These are phyloP conservation scores for Mycena sp. DNA, from an alignment of 1,284 basidiomycete genomes.

Conservation along the genomic window DNA sequence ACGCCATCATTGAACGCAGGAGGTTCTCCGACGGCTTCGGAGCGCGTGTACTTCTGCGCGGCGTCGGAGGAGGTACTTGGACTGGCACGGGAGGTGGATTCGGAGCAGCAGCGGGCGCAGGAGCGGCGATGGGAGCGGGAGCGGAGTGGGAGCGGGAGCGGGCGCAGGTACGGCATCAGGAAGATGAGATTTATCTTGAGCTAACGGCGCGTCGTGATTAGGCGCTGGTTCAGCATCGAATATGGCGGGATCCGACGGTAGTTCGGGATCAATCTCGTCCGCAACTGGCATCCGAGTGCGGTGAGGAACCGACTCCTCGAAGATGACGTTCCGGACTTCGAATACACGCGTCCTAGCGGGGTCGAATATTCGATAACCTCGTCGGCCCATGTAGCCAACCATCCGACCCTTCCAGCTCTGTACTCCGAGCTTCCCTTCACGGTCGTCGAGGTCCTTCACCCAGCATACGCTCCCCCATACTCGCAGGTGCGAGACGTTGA, in stretches of 20 bases:
- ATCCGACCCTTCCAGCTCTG: slow-evolving; percentile 25
- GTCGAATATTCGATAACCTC: slow-evolving; percentile 23
- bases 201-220: neutral
- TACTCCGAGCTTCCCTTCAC: slow-evolving; percentile 21
- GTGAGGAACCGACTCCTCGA: slow-evolving; percentile 12
- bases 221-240: neutral
- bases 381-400: slow-evolving; percentile 26
- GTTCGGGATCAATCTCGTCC: too few species aligned
- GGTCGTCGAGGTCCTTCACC: slow-evolving; percentile 24
- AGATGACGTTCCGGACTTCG: slow-evolving; percentile 18
- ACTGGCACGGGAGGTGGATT: too few species aligned
- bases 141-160: too few species aligned
- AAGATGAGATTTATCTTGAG: neutral
- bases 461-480: slow-evolving; percentile 22
- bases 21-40: too few species aligned
- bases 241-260: neutral
- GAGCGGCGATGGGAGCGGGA: too few species aligned
- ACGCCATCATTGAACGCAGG: neutral
- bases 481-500: slow-evolving; percentile 17
- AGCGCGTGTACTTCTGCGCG: too few species aligned
- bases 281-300: neutral
- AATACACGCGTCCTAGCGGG: neutral
- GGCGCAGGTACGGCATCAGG: neutral
- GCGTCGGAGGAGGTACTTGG: too few species aligned
- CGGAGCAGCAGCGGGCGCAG: too few species aligned